Evolutionary conservation across 352 stramenopile genomes (phyloP).

Genomic region (Phytopythium chamaehyphon): DNA sequence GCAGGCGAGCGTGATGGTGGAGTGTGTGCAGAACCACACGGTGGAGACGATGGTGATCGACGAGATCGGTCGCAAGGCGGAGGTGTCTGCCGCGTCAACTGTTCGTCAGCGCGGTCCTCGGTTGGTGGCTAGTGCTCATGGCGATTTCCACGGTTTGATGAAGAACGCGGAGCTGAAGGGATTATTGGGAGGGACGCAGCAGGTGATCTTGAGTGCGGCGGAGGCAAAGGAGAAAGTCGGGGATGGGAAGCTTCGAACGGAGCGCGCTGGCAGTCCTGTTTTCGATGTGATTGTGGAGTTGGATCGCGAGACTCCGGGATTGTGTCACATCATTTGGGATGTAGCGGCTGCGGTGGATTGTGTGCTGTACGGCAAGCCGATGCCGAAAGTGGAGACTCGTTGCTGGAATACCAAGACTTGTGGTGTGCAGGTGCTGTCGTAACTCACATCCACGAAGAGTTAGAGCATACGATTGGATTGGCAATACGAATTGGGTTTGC

Average conservation of each 20-base stretch:
- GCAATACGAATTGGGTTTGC: no score
- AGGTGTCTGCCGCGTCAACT: conserved; percentile 72
- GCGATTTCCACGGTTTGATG: conserved; percentile 77
- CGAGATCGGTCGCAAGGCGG: conserved; percentile 79
- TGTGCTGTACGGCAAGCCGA: conserved; percentile 33
- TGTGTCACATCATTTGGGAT: conserved; percentile 67
- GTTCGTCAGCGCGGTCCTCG: conserved; percentile 72
- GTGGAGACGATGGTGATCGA: conserved; percentile 87
- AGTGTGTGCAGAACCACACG: conserved; percentile 90
- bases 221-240: conserved; percentile 25
- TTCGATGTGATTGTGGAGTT: conserved; percentile 89
- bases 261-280: conserved; percentile 17
- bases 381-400: conserved; percentile 35
- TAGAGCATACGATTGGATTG: no score
- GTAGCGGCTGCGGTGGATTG: conserved; percentile 62
- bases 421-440: conserved; percentile 26
- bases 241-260: conserved; percentile 36
- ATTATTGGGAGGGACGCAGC: conserved; percentile 70
- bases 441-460: no score
- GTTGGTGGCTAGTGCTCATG: conserved; percentile 83
- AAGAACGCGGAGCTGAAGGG: conserved; percentile 81
- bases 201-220: conserved; percentile 56
- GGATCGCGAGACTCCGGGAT: conserved; percentile 35
- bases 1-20: conserved; percentile 80
- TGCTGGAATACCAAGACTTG: conserved; percentile 19